A percentile compares a stretch with the other conserved stretches of the same genome.
Evolutionary conservation across 306 rosid species (phyloP).

Genomic region (Notholithocarpus densiflorus): DNA sequence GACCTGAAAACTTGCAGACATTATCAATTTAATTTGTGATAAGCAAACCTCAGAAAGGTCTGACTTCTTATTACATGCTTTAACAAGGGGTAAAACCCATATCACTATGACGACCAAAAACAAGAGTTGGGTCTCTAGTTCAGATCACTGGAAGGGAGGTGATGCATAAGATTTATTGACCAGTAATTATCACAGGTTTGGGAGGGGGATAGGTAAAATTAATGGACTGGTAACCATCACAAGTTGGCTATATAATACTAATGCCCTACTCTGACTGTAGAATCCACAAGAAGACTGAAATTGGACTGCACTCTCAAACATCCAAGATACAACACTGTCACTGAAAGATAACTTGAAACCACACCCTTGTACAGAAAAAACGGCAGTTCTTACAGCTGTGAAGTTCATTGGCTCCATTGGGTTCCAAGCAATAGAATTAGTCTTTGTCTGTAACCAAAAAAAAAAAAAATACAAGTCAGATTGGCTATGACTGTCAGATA

Average conservation of each 20-base stretch:
- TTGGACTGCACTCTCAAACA: conserved; percentile 2
- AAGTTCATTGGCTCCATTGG: conserved; percentile 98
- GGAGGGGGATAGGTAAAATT: neutral
- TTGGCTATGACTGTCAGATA: conserved; percentile 7
- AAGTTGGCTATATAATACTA: neutral
- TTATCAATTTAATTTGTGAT: neutral
- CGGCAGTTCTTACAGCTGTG: conserved; percentile 69
- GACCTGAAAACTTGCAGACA: neutral
- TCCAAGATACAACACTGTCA: neutral
- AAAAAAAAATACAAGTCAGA: conserved; percentile 29
- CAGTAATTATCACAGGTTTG: neutral
- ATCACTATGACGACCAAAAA: neutral
- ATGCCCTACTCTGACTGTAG: neutral
- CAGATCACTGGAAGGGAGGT: neutral
- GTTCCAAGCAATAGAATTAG: conserved; percentile 86
- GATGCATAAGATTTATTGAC: neutral
- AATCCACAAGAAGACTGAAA: neutral
- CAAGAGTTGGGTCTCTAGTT: neutral
- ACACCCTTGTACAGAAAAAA: neutral
- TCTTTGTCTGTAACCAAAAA: conserved; percentile 65
- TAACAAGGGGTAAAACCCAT: neutral
- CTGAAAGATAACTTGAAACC: neutral
- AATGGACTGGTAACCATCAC: neutral
- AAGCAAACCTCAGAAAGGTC: neutral
- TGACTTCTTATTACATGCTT: neutral